Conservation (phyloP, 2,329 filamentous ascomycete species). For the Teratosphaeriaceae sp. region DNA sequence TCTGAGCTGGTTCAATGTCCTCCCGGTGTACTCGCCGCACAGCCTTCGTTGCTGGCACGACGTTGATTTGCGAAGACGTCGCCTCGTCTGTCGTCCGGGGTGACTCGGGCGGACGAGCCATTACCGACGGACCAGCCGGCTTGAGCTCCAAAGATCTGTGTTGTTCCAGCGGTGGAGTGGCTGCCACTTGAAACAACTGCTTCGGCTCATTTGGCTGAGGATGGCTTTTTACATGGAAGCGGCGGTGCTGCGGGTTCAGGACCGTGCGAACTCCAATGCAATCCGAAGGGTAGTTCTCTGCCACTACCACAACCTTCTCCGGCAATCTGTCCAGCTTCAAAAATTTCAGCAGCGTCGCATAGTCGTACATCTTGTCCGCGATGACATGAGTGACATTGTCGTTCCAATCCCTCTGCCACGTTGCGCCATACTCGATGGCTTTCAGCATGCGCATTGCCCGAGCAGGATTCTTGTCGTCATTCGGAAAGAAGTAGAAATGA, state of each 20-base stretch:
- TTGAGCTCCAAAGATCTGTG: slow-evolving; percentile 45
- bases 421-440: slow-evolving; percentile 67
- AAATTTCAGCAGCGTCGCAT: slow-evolving; percentile 54
- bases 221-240: slow-evolving; percentile 47
- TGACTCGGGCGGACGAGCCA: slow-evolving; percentile 33
- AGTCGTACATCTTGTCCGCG: slow-evolving; percentile 63
- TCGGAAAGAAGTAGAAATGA: slow-evolving; percentile 63
- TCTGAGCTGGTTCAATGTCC: not conserved
- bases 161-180: slow-evolving; percentile 9
- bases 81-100: slow-evolving; percentile 21
- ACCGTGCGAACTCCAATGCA: slow-evolving; percentile 36
- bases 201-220: not conserved
- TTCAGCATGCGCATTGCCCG: slow-evolving; percentile 67
- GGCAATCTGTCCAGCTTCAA: slow-evolving; percentile 46
- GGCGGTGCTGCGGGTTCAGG: slow-evolving; percentile 48
- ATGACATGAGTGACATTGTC: slow-evolving; percentile 67
- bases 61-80: not conserved
- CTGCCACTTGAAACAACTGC: slow-evolving; percentile 1
- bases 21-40: not conserved
- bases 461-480: slow-evolving; percentile 63
- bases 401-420: slow-evolving; percentile 56
- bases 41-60: not conserved
- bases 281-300: slow-evolving; percentile 38
- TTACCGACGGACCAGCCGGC: slow-evolving; percentile 35
- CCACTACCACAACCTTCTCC: slow-evolving; percentile 44